Base-by-base conservation (phyloP, 2,329 filamentous ascomycete species). In the Pseudonectria foliicola region DNA sequence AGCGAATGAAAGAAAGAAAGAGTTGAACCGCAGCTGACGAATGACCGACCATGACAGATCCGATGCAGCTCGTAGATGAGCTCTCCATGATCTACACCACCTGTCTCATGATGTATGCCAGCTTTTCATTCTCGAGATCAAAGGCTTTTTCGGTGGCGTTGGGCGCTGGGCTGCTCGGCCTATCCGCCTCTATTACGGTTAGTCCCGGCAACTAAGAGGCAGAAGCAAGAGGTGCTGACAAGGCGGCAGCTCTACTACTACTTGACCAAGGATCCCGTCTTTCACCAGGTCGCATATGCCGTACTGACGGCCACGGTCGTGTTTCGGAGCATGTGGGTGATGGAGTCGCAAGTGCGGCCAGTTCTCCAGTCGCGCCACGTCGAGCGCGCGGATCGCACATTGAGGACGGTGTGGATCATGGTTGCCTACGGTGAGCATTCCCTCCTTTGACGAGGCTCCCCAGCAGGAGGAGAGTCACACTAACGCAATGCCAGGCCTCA, bases 241-340 rank as follows among this genome's bases (percentile, higher is more conserved):
- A 10, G 12, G 18, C 14, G 25, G 30, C 21, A 69, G 65, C 50
- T 58, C 4, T 66, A 65, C 59, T 94, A 94, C 60, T 83, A 88
- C 54, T 77, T 85, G 43, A 77, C 88, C 12, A 85, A 89, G 54
- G 80, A 93, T 45, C 85, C 87, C 0, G 67, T 76, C 2, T 93
- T 93, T 58, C 87, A 93, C 61, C 85, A 93, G 56, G 80, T 77
- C 41, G 82, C 81, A 4, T 93, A 88, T 49, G 84, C 79, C 2
- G 54, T 82, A 4, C 63, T 93, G 28, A 92, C 85, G 1, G 70
- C 71, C 5, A 67, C 79, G 27, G 77, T 90, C 14, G 69, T 92
- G 15, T 65, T 83, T 34, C 77, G 83, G 24, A 82, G 79, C 49
- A 80, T 89, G 67, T 86, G 78, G 55, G 76, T 85, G 16, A 90